Evolutionary conservation across 345 rosid species (phyloP).

Genomic region (Anastatica hierochuntica): DNA sequence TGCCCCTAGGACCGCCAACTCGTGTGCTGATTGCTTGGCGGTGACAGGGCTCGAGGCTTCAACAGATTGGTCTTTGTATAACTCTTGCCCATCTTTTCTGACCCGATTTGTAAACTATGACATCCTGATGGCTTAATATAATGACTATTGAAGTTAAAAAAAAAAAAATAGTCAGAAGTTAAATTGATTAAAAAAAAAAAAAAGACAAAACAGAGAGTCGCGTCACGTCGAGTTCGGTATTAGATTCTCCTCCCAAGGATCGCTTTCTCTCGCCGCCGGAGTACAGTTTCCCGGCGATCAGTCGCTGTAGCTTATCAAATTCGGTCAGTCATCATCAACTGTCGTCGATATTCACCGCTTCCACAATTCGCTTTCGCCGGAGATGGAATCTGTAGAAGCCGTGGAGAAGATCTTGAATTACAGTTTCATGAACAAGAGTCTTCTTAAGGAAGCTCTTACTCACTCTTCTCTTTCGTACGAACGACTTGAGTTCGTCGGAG

Average conservation of each 20-base stretch:
- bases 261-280: conserved; percentile 9
- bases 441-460: conserved; percentile 57
- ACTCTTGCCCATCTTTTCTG: no score
- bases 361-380: conserved; percentile 4
- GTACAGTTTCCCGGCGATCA: conserved; percentile 8
- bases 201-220: not conserved
- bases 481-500: conserved; percentile 79
- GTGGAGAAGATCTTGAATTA: conserved; percentile 51
- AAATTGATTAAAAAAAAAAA: not conserved
- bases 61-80: no score
- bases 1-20: no score
- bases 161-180: not conserved
- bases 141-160: no score
- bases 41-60: no score
- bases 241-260: conserved; percentile 9
- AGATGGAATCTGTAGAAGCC: conserved; percentile 32
- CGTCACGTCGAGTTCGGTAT: not conserved
- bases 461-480: conserved; percentile 57
- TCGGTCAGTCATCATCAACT: not conserved
- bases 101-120: no score
- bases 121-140: no score
- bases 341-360: not conserved
- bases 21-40: no score
- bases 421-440: conserved; percentile 35
- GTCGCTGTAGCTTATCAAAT: not conserved